Conservation (phyloP, 75 land plant species). For the Azolla pinnata region DNA sequence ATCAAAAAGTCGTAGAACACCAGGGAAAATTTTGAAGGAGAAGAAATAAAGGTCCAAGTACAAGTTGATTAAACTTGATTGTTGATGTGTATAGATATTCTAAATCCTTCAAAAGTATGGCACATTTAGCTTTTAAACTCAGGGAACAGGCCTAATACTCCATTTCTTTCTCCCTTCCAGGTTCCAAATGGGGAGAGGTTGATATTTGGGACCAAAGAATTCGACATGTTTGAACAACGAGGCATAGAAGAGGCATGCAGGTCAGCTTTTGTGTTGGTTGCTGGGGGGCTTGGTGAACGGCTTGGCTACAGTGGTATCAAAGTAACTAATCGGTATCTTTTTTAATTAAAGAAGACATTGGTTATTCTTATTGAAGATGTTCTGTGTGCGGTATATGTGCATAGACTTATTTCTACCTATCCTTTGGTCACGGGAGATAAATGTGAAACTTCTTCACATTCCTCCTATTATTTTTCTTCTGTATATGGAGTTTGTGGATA, state of each 20-base stretch:
- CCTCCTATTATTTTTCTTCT: not conserved
- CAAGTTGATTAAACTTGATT: not conserved
- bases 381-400: not conserved
- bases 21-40: not conserved
- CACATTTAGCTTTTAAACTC: not conserved
- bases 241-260: conserved; percentile 65
- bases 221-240: conserved; percentile 60
- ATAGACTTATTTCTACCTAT: not conserved
- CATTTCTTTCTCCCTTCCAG: conserved; percentile 21
- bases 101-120: not conserved
- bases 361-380: too few relatives aligned
- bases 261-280: conserved; percentile 90
- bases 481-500: not conserved
- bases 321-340: conserved; percentile 17
- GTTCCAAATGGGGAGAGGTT: conserved; percentile 79
- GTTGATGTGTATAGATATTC: not conserved
- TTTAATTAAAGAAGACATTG: not conserved
- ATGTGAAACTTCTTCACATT: too few relatives aligned
- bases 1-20: not conserved
- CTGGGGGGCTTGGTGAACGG: conserved; percentile 96
- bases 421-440: not conserved
- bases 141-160: not conserved
- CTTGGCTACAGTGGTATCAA: conserved; percentile 94
- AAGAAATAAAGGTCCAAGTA: not conserved
- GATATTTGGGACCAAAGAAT: conserved; percentile 68